A percentile compares a stretch with the other conserved stretches of the same genome.
phyloP scores from a whole-genome alignment of 73 alveolate genomes.

The Tetrahymena elliotti region DNA sequence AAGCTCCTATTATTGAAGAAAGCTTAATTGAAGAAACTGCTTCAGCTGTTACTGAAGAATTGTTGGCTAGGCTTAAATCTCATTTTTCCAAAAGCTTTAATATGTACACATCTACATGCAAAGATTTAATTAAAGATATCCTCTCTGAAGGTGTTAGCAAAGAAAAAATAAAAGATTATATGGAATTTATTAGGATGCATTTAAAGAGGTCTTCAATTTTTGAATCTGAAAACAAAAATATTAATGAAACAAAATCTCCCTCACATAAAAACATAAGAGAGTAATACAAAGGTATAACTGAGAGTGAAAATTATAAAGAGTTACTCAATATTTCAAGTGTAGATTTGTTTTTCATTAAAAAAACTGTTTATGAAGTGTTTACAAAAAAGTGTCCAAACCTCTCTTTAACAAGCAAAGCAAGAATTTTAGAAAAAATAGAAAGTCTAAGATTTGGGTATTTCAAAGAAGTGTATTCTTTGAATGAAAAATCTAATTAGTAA shows the following conservation, averaged over 20 bases:
- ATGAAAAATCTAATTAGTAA: neutral
- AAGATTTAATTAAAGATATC: neutral
- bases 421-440: neutral
- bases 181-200: neutral
- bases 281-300: neutral
- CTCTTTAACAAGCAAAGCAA: neutral
- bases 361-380: neutral
- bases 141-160: neutral
- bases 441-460: neutral
- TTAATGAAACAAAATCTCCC: neutral
- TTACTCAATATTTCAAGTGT: neutral
- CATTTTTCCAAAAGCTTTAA: neutral
- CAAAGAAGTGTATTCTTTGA: neutral
- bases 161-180: neutral
- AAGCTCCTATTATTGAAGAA: neutral
- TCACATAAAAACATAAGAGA: neutral
- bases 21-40: neutral
- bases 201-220: neutral
- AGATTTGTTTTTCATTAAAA: neutral
- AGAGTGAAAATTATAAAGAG: neutral
- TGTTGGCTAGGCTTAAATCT: neutral
- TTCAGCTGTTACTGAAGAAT: neutral
- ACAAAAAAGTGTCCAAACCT: neutral
- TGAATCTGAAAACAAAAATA: neutral
- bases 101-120: neutral